Evolutionary conservation across 805 yeast species (phyloP), one percentile per base, ranked within the genome.

Genomic region (Jamesozyma lodderae): DNA sequence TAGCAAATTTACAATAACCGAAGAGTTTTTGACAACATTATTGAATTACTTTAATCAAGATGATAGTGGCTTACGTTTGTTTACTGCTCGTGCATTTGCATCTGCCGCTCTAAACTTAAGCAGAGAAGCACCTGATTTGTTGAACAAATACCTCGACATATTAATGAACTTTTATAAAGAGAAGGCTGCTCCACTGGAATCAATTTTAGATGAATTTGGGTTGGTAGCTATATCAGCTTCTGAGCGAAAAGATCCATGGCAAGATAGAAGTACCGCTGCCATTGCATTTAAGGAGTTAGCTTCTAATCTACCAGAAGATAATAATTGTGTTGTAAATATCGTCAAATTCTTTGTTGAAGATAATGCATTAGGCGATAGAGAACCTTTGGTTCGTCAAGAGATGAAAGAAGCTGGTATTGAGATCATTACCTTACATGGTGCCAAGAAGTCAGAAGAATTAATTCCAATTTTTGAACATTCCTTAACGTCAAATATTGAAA

Each of bases 321-420:
- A 46, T 7, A 54, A 57, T 1, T 60, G 71, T 6, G 73, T 85
- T 26, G 69, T 70, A 10, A 54, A 59, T 21, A 57, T 85, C n/a
- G 73, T 87, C 50, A 58, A 61, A 17, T 85, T 84, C 56, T 62
- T 85, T 38, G 73, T 81, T 21, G 66, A 72, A 14, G 73, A 69
- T 35, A 70, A 72, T 32, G 83, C 90, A 1, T 65, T 87, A 31
- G 87, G 85, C 21, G 97, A 88, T 54, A 69, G 72, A 41, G 82
- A 83, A 41, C 63, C 72, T 0, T 60, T 74, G 36, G 95, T 86
- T 4, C 73, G 92, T 37, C 82, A 78, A 44, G 94, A 83, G 53
- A 70, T 87, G 56, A 87, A 85, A 52, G 90, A 81, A 39, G 92
- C 96, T n/a, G 97, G 95, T 35, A 69, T 84, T 41, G 75, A 70